Percentiles rank a stretch among this genome's conserved stretches.
phyloP scores from a whole-genome alignment of 768 basidiomycete species.

The Macrolepiota dolichaula region DNA sequence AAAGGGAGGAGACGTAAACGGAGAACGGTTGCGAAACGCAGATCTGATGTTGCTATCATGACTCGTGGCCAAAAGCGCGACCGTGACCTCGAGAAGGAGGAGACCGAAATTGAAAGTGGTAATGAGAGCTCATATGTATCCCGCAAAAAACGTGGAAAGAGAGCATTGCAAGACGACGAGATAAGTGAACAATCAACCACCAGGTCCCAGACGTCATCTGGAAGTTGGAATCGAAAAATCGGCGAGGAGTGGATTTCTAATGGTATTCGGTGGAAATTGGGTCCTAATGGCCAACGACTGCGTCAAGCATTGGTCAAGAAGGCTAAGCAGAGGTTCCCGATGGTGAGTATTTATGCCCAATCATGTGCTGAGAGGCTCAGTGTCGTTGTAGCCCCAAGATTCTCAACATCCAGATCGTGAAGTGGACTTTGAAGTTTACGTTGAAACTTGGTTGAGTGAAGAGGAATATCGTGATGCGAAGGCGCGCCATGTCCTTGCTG shows the following conservation, averaged over 20 bases:
- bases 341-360: conserved; percentile 47
- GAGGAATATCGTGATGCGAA: conserved; percentile 69
- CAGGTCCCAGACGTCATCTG: conserved; percentile 44
- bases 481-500: conserved; percentile 54
- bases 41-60: conserved; percentile 36
- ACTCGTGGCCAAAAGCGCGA: conserved; percentile 65
- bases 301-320: conserved; percentile 72
- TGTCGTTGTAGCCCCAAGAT: conserved; percentile 57
- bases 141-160: conserved; percentile 56
- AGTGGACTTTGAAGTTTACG: conserved; percentile 64
- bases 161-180: conserved; percentile 32
- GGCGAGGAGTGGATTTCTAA: conserved; percentile 79
- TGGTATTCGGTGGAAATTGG: conserved; percentile 69
- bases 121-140: conserved; percentile 23
- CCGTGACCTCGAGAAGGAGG: conserved; percentile 48
- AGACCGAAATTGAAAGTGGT: conserved; percentile 39
- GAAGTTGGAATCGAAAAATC: conserved; percentile 55
- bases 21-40: conserved; percentile 51
- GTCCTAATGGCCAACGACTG: conserved; percentile 63
- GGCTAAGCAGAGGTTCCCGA: conserved; percentile 63
- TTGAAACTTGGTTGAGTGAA: conserved; percentile 80
- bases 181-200: conserved; percentile 45
- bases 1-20: conserved; percentile 54
- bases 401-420: conserved; percentile 75
- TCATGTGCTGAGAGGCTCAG: neutral